phyloP scores from a whole-genome alignment of 2,329 filamentous ascomycete genomes.

The Sphaceloma murrayae region DNA sequence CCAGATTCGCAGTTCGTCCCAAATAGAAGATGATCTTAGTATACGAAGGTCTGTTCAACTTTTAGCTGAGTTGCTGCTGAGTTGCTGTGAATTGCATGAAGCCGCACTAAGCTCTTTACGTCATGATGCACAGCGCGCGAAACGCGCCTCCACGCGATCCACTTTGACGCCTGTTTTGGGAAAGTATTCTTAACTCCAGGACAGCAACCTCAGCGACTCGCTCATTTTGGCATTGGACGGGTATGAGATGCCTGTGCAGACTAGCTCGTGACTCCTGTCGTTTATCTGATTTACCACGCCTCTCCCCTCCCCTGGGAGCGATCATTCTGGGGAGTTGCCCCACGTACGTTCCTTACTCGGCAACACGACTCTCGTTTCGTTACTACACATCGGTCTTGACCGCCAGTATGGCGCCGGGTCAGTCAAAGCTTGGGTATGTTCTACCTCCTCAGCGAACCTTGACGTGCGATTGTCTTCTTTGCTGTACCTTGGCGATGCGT shows the following conservation, averaged over 20 bases:
- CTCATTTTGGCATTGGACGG: too few relatives aligned
- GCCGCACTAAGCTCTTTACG: too few relatives aligned
- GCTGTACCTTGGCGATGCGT: constrained; percentile 18
- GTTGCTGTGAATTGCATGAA: too few relatives aligned
- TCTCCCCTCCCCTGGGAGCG: background rate
- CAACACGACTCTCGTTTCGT: background rate
- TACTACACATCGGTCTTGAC: background rate
- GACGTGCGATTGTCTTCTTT: constrained; percentile 46
- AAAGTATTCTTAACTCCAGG: too few relatives aligned
- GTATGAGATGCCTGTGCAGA: too few relatives aligned
- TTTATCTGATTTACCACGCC: background rate
- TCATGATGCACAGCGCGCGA: background rate
- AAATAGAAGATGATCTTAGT: background rate
- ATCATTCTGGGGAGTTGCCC: background rate
- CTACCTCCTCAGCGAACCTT: constrained; percentile 63
- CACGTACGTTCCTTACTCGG: background rate
- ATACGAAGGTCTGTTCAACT: too few relatives aligned
- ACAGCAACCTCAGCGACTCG: too few relatives aligned
- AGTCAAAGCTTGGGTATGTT: constrained; percentile 84
- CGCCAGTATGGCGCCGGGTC: constrained; percentile 47
- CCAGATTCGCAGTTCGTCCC: too few relatives aligned
- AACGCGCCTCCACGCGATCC: constrained; percentile 2
- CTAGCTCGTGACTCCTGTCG: too few relatives aligned
- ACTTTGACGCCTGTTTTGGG: too few relatives aligned
- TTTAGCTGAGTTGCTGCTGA: too few relatives aligned